Conservation (phyloP, 2,329 filamentous ascomycete species). For the Ploettnerulaceae sp. region DNA sequence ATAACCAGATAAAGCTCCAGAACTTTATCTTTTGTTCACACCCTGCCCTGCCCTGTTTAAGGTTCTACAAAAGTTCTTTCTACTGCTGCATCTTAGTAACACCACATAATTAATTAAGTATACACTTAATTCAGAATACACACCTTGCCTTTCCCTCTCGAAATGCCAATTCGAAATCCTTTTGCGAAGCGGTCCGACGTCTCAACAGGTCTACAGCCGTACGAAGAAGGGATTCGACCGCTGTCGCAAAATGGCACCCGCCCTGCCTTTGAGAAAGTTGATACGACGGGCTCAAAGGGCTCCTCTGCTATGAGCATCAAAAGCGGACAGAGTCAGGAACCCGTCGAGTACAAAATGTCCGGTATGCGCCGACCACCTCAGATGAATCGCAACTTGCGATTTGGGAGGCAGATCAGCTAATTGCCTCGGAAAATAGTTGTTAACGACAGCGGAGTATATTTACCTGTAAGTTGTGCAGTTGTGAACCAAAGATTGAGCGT, state of each 20-base stretch:
- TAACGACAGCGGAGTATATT: slow-evolving; percentile 90
- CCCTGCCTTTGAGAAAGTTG: slow-evolving; percentile 55
- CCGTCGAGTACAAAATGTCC: slow-evolving; percentile 74
- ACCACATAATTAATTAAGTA: too few species aligned
- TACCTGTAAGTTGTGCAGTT: slow-evolving; percentile 63
- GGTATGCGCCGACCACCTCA: slow-evolving; percentile 48
- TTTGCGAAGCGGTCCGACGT: slow-evolving; percentile 55
- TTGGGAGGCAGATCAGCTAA: slow-evolving; percentile 6
- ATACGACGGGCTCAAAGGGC: slow-evolving; percentile 57
- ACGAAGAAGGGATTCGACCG: slow-evolving; percentile 50
- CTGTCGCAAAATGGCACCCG: slow-evolving; percentile 41
- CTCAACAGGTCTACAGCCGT: slow-evolving; percentile 21
- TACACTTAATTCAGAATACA: neutral
- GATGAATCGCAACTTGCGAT: neutral
- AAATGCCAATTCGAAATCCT: slow-evolving; percentile 68
- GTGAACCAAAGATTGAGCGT: slow-evolving; percentile 15
- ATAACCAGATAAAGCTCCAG: neutral
- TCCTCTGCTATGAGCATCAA: slow-evolving; percentile 58
- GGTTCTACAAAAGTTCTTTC: too few species aligned
- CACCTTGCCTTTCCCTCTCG: slow-evolving; percentile 20
- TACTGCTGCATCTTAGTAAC: too few species aligned
- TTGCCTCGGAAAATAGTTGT: slow-evolving; percentile 58
- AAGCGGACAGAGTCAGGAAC: slow-evolving; percentile 56
- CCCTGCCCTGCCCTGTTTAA: neutral
- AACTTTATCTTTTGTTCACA: neutral